A percentile compares a stretch with the other conserved stretches of the same genome.
Evolutionary conservation across 148 eudicot genomes (phyloP).

Genomic region (Talinum fruticosum): DNA sequence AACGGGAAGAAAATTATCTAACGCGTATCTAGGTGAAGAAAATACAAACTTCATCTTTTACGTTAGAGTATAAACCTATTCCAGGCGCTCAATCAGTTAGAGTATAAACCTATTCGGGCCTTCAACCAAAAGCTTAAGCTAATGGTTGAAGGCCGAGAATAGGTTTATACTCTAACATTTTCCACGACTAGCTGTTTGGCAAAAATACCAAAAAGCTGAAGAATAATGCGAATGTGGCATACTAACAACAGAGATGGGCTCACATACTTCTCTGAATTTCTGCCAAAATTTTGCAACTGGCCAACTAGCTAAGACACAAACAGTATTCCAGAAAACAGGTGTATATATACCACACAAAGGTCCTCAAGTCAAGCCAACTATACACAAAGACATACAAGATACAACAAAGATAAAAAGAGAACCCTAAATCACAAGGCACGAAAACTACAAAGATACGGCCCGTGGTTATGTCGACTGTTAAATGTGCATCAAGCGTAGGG

Average conservation of each 20-base stretch:
- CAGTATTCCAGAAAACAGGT: slow-evolving; percentile 3
- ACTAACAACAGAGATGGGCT: neutral
- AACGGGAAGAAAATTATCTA: no score
- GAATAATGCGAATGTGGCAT: neutral
- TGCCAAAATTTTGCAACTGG: neutral
- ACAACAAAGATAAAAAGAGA: neutral
- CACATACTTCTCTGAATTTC: neutral
- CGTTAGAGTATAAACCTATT: no score
- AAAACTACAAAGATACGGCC: neutral
- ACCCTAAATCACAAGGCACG: neutral
- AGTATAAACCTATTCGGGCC: no score
- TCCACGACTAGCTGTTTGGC: neutral
- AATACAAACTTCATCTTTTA: neutral
- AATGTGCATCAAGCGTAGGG: slow-evolving; percentile 48
- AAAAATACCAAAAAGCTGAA: neutral
- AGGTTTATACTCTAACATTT: no score
- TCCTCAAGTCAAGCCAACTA: slow-evolving; percentile 12
- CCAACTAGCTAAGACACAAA: slow-evolving; percentile 17
- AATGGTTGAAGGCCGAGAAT: no score
- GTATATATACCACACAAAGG: slow-evolving; percentile 22
- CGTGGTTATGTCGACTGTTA: neutral
- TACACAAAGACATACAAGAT: slow-evolving; percentile 23
- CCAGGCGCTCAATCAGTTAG: no score
- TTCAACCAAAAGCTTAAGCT: no score
- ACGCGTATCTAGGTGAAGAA: neutral